These are phyloP conservation scores for Pterulicium gracile DNA, from an alignment of 1,284 basidiomycete species.

Conservation along the genomic window DNA sequence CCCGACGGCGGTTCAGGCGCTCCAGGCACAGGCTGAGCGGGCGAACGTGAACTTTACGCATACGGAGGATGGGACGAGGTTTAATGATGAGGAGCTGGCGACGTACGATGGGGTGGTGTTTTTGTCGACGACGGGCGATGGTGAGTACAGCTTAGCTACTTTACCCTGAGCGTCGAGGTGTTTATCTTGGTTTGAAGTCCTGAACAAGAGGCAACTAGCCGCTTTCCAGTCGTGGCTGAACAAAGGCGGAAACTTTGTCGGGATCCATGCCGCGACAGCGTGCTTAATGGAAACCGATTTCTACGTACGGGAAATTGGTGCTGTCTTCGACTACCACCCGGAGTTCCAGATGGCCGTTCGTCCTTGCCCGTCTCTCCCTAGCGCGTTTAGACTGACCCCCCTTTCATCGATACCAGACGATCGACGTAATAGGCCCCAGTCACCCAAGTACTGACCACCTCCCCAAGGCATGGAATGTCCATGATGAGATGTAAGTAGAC, in stretches of 20 bases:
- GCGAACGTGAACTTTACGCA: slow-evolving; percentile 49
- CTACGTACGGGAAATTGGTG: slow-evolving; percentile 40
- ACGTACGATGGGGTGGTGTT: slow-evolving; percentile 63
- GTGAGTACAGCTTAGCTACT: no score
- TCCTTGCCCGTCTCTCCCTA: no score
- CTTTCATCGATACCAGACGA: slow-evolving; percentile 38
- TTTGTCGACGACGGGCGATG: slow-evolving; percentile 63
- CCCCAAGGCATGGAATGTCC: slow-evolving; percentile 52
- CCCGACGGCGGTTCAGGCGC: slow-evolving; percentile 44
- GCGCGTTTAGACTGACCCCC: no score
- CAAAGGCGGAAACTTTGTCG: slow-evolving; percentile 38
- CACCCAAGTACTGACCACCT: slow-evolving; percentile 61
- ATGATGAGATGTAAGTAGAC: slow-evolving; percentile 46
- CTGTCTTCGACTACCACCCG: slow-evolving; percentile 72
- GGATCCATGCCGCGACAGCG: slow-evolving; percentile 38
- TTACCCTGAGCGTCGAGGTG: no score
- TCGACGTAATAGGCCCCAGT: slow-evolving; percentile 45
- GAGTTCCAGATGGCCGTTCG: slow-evolving; percentile 49
- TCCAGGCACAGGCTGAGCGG: slow-evolving; percentile 22
- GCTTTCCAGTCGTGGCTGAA: slow-evolving; percentile 53
- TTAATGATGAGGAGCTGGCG: slow-evolving; percentile 44
- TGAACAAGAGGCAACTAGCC: slow-evolving; percentile 40
- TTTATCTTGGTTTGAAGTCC: no score
- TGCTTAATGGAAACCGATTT: slow-evolving; percentile 36
- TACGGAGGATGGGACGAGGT: slow-evolving; percentile 52